phyloP scores from a whole-genome alignment of 805 yeast genomes.

The Nakazawaea anatomiae region DNA sequence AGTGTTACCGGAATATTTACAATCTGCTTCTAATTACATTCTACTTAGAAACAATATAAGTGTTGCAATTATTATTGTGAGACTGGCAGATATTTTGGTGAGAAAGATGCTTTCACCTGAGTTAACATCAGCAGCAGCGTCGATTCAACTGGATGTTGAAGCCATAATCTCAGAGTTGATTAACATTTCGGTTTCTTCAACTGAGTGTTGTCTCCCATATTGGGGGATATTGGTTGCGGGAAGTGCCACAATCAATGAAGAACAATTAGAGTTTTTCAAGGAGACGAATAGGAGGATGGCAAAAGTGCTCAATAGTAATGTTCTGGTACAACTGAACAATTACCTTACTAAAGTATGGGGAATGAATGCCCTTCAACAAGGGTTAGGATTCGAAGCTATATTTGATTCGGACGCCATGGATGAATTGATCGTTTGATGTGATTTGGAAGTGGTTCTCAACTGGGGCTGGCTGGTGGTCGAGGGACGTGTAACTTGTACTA shows the following conservation, averaged over 20 bases:
- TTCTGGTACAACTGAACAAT: slow-evolving; percentile 3
- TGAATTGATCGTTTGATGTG: neutral
- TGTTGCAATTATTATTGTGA: slow-evolving; percentile 5
- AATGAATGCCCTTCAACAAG: neutral
- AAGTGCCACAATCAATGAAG: slow-evolving; percentile 1
- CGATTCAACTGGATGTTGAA: slow-evolving; percentile 10
- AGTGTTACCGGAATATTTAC: neutral
- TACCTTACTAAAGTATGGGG: slow-evolving; percentile 3
- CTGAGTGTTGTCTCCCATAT: slow-evolving; percentile 8
- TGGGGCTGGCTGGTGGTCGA: neutral
- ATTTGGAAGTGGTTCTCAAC: no score
- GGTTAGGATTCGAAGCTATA: slow-evolving; percentile 4
- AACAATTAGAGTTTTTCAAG: slow-evolving; percentile 6
- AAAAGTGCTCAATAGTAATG: slow-evolving; percentile 1
- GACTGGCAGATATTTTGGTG: slow-evolving; percentile 6
- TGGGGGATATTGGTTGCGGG: slow-evolving; percentile 9
- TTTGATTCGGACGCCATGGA: slow-evolving; percentile 5
- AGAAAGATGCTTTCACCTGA: slow-evolving; percentile 8
- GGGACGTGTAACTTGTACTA: neutral
- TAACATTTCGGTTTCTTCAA: neutral
- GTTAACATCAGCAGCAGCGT: neutral
- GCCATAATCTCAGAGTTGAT: slow-evolving; percentile 2
- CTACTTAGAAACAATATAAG: slow-evolving; percentile 7
- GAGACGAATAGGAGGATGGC: slow-evolving; percentile 4
- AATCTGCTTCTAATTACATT: slow-evolving; percentile 2